Evolutionary conservation across 179 eudicot genomes (phyloP), one percentile per base, ranked within the genome.

Genomic region (Pouteria campechiana): DNA sequence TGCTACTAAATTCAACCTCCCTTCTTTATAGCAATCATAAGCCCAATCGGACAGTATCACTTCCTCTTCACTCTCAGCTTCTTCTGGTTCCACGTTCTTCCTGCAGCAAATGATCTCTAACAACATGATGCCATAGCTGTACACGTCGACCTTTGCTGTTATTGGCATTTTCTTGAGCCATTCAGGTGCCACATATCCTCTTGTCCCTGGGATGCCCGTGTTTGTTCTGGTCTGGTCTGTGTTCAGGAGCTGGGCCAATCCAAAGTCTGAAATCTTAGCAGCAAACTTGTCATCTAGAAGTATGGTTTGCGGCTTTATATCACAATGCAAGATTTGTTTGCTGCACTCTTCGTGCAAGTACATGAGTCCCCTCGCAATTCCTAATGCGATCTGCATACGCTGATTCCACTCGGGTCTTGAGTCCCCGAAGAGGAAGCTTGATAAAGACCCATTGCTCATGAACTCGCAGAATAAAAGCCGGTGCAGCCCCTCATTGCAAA

Each of bases 221-320:
- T 3, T 32, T 6, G 53, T 48, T 25, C 32, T 3, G 5, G 42
- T 34, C n/a, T 48, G 32, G 20, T 48, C 33, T 5, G 12, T 25
- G 20, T 12, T 48, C 32, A 35, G 10, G n/a, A 34, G 53, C 32
- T 48, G 34, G n/a, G 43, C 53, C 17, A 48, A 25, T 23, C 53
- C 53, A 8, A 48, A 48, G 23, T 48, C 53, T 8, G 41, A 48
- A 3, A 48, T 48, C 17, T 22, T 34, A 3, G 42, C 53, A 4
- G 12, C 25, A 15, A 34, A 35, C 0, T 6, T 6, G 11, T 49
- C 44, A 27, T 49, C 54, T 16, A 49, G 32, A 37, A 49, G 44
- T 8, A 49, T 17, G 11, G 35, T 49, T 28, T 36, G 54, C 23
- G 54, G 54, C 54, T 49, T 49, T 14, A 49, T 49, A n/a, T 49